Evolutionary conservation across 176 grass and related monocot genomes (phyloP), one percentile per base, ranked within the genome.

Genomic region (Urochloa ruziziensis): DNA sequence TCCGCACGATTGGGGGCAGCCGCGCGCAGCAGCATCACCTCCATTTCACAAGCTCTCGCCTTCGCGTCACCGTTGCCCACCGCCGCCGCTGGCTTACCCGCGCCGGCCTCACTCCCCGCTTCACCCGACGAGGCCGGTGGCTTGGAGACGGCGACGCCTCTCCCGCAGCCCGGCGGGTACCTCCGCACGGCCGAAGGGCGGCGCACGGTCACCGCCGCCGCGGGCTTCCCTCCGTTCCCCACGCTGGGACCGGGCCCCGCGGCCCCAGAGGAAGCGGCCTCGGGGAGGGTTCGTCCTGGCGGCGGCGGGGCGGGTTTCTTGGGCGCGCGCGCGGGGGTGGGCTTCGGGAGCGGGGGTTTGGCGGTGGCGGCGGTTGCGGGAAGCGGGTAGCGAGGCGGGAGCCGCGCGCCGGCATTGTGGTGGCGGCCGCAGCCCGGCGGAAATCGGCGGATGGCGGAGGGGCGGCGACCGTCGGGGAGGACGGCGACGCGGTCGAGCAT

Each of bases 151-250:
- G 67, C 16, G 28, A 21, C 25, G 11, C 42, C 42, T 40, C 87
- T 37, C 5, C 82, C 77, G 77, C 87, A 85, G 19, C 82, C 88
- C 62, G 70, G 81, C 48, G 88, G 82, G 53, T 81, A 89, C 82
- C 83, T 62, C 83, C 88, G 71, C 8, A 85, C 62, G 78, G 77
- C 82, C 21, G 54, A 81, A 24, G 33, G 70, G 18, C 52, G 77
- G 53, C 33, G 71, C 43, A n/a, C 53, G 34, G 57, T 48, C 32
- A 54, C 62, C 62, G 21, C 82, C 70, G 53, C 42, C 0, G 29
- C 21, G n/a, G 36, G 35, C 36, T 79, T 18, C 47, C 12, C 14
- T 23, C 35, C 48, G 0, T 13, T 8, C 47, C 11, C 17, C n/a
- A 18, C 30, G 18, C 75, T 30, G 0, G 36, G 37, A 48, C 39